Percentiles rank a stretch among this genome's conserved stretches.
phyloP scores from a whole-genome alignment of 75 land plant genomes.

The Pinus taeda region DNA sequence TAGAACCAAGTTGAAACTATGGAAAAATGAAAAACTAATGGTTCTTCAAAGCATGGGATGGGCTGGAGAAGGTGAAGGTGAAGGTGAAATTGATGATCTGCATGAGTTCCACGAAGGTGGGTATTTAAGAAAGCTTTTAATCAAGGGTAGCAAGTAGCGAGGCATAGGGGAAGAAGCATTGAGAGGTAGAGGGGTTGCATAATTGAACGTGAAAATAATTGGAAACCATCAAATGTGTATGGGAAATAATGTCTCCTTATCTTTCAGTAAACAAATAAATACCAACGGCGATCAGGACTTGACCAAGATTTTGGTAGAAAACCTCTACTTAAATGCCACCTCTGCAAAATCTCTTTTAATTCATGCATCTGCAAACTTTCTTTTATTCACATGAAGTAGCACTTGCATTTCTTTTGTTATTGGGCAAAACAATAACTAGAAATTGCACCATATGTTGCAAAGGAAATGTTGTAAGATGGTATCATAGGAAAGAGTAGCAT shows the following conservation, averaged over 20 bases:
- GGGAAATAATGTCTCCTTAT: constrained; percentile 1
- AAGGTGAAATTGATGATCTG: not conserved
- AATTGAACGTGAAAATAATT: not conserved
- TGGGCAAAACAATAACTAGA: not conserved
- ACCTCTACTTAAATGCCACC: not conserved
- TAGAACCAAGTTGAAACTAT: not conserved
- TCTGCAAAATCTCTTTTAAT: not conserved
- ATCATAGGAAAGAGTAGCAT: too few species aligned
- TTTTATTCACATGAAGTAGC: constrained; percentile 4
- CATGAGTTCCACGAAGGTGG: not conserved
- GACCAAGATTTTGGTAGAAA: too few species aligned
- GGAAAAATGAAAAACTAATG: not conserved
- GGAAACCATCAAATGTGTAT: not conserved
- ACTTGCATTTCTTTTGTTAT: not conserved
- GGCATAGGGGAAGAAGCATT: not conserved
- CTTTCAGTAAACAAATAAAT: not conserved
- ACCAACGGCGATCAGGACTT: not conserved
- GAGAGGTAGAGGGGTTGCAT: too few species aligned
- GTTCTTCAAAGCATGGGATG: not conserved
- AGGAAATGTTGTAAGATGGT: too few species aligned
- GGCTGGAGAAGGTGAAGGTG: not conserved
- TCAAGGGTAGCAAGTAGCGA: not conserved
- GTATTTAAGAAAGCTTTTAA: constrained; percentile 6
- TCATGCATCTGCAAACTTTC: not conserved
- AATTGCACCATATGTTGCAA: too few species aligned